Evolutionary conservation across 305 asterid species (phyloP).

Genomic region (Salvia sclarea): DNA sequence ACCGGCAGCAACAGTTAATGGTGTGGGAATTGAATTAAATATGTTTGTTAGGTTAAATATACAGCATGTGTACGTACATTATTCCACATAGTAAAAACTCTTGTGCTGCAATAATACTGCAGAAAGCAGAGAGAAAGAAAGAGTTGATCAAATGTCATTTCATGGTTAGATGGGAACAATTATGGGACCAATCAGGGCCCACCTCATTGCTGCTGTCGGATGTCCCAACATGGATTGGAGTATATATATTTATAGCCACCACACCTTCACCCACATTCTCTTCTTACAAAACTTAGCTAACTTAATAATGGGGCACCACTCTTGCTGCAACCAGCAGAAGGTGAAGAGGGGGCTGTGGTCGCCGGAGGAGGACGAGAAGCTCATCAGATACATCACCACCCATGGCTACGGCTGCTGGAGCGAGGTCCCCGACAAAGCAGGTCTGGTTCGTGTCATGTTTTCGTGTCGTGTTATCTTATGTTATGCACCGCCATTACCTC

Average conservation of each 20-base stretch:
- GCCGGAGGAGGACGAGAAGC: conserved; percentile 93
- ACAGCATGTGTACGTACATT: neutral
- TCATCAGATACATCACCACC: conserved; percentile 64
- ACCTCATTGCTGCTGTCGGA: conserved; percentile 36
- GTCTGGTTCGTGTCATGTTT: conserved; percentile 27
- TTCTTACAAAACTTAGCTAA: conserved; percentile 1
- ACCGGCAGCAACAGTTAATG: neutral
- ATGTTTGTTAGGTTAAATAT: neutral
- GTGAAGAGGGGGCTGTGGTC: conserved; percentile 99
- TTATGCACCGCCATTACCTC: no score
- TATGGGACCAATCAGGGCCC: conserved; percentile 47
- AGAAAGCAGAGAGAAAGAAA: neutral
- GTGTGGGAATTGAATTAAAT: neutral
- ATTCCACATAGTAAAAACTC: no score
- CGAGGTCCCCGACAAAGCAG: conserved; percentile 96
- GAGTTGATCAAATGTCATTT: conserved; percentile 74
- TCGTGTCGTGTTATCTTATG: neutral
- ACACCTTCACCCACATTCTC: neutral
- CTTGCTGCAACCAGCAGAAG: conserved; percentile 98
- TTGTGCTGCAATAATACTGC: conserved; percentile 6
- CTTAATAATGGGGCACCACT: conserved; percentile 99
- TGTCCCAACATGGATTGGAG: conserved; percentile 36
- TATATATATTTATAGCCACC: conserved; percentile 34
- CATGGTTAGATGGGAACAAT: conserved; percentile 74
- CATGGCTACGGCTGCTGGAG: conserved; percentile 99